Evolutionary conservation across 768 basidiomycete species (phyloP), one percentile per base, ranked within the genome.

Genomic region (Rhizopogon sp.): DNA sequence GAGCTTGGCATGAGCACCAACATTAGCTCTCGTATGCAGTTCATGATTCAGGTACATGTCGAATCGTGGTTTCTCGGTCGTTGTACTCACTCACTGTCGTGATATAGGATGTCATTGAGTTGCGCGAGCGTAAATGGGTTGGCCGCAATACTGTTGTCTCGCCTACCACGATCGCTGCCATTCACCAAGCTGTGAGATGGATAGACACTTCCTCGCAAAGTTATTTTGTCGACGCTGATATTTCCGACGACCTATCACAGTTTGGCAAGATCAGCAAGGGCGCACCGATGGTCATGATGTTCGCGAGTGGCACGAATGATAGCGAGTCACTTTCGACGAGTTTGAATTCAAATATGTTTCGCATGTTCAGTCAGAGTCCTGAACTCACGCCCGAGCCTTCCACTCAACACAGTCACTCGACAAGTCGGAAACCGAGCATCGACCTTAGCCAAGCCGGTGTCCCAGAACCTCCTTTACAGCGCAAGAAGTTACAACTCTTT

Each of bases 261-360:
- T 20, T 20, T 20, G 20, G 20, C 20, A 20, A 20, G 20, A 20
- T 20, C 20, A 20, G 20, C 20, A 20, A 20, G 72, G 80, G 83
- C 33, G 74, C 80, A 6, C 77, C 85, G 1, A 82, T 88, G 71
- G 83, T 84, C 1, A 90, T 97, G 67, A 93, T 25, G 25, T 25
- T 87, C 94, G 69, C 79, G 87, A 6, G 25, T 4, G 25, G 25
- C 3, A 25, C 0, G 25, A 25, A 25, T 3, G 25, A 25, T 1
- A 25, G 25, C 25, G 85, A 88, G 60, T 80, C 90, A 3, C 70
- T 96, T 8, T 88, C 90, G 6, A 83, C 85, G n/a, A 83, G 76
- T 61, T 93, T 93, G 43, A 83, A 72, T 55, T 81, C 83, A 46
- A 94, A 93, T 70, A 93, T 93, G 86, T 93, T 93, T 74, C 86